phyloP scores from a whole-genome alignment of 192 early-diverging fungal species.

The Mortierella alpina region DNA sequence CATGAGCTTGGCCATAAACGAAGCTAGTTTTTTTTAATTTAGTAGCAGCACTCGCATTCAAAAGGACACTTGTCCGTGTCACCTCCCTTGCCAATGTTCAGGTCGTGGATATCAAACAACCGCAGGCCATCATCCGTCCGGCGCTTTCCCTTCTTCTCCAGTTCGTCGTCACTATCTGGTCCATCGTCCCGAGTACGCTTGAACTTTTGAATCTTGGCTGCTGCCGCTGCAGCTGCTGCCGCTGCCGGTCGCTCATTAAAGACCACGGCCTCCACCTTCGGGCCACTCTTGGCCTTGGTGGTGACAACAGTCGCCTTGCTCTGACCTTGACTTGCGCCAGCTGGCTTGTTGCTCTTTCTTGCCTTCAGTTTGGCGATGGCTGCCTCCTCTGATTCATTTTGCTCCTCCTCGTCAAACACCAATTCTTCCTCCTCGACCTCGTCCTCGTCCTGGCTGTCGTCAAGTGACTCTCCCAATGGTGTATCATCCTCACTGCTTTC shows the following conservation, averaged over 20 bases:
- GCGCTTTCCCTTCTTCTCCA: slow-evolving; percentile 50
- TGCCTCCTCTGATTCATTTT: slow-evolving; percentile 46
- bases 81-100: slow-evolving; percentile 58
- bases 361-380: slow-evolving; percentile 36
- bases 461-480: slow-evolving; percentile 16
- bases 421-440: slow-evolving; percentile 23
- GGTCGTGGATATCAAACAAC: slow-evolving; percentile 58
- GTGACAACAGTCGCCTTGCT: neutral
- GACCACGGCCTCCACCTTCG: slow-evolving; percentile 46
- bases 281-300: slow-evolving; percentile 18
- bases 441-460: slow-evolving; percentile 22
- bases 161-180: slow-evolving; percentile 52
- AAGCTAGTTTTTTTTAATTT: neutral
- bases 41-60: slow-evolving; percentile 64
- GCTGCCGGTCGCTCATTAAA: slow-evolving; percentile 51
- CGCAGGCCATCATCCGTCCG: slow-evolving; percentile 58
- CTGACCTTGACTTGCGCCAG: neutral
- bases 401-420: slow-evolving; percentile 44
- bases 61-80: slow-evolving; percentile 62
- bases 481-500: slow-evolving; percentile 3
- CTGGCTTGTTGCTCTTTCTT: slow-evolving; percentile 26
- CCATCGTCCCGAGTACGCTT: slow-evolving; percentile 32
- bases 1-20: no score
- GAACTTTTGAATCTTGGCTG: slow-evolving; percentile 48
- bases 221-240: slow-evolving; percentile 42